Evolutionary conservation across 2,329 filamentous ascomycete species (phyloP), one percentile per base, ranked within the genome.

Genomic region (Aspergillus quadricinctus): DNA sequence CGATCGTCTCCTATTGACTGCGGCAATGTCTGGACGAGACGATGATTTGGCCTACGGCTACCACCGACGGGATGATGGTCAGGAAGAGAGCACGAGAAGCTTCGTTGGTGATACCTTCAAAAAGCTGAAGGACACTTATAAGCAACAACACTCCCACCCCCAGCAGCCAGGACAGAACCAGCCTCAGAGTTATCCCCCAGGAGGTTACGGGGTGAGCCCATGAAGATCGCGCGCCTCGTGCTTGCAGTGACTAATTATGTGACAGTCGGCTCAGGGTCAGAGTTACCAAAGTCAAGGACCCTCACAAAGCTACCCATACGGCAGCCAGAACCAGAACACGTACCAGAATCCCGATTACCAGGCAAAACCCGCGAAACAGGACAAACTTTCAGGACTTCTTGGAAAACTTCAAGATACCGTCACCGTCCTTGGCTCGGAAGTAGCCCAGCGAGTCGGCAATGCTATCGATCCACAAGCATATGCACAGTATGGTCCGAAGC

Each of bases 31-130:
- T 19, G 65, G 71, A 50, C 66, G 75, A 55, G 78, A 83, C 61
- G 79, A 84, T 62, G 74, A 77, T 58, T 65, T 84, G 66, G 82
- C 82, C 54, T 84, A 84, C 66, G 82, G 82, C 59, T 81, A 81
- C 62, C 66, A 73, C 65, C 66, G 11, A 29, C 48, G 4, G 56
- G 49, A 35, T 7, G 17, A 35, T 37, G 35, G 23, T 7, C 49
- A 40, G 29, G 64, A 59, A 37, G 75, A 76, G 48, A 72, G 70
- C 37, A 77, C 80, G 50, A 73, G 80, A 41, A 78, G 80, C n/a
- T 64, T 83, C 31, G 69, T 81, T 40, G 77, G 80, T 45, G 79
- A 81, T 63, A 76, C 81, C 58, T 77, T 79, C 53, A 74, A 75
- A 64, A 78, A 77, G 63, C 67, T 78, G 55, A 71, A 71, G 52